A percentile compares a stretch with the other conserved stretches of the same genome.
phyloP scores from a whole-genome alignment of 1,284 basidiomycete species.

The Ceratobasidium sp. region DNA sequence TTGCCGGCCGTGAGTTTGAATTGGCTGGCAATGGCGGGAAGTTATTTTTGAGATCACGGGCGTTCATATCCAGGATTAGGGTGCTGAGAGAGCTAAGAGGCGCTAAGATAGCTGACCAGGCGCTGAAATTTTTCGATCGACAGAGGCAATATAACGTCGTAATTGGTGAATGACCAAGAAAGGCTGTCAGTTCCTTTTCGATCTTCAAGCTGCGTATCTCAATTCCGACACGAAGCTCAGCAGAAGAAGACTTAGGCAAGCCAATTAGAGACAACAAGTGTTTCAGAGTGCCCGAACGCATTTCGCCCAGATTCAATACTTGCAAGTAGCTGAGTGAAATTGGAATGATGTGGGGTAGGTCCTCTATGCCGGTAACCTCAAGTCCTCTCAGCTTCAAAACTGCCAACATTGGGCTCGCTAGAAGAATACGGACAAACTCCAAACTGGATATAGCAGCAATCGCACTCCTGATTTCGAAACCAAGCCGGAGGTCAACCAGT shows the following conservation, averaged over 20 bases:
- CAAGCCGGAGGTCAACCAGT: slow-evolving; percentile 9
- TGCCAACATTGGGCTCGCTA: neutral
- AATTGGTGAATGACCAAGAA: neutral
- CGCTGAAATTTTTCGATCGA: neutral
- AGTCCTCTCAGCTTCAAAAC: neutral
- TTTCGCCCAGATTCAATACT: neutral
- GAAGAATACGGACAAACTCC: neutral
- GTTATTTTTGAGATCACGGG: too few species aligned
- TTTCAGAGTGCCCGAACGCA: too few species aligned
- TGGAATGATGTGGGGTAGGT: too few species aligned
- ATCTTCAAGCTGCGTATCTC: neutral
- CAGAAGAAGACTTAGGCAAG: neutral
- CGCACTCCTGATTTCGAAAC: neutral
- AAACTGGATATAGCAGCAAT: neutral
- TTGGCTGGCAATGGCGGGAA: too few species aligned
- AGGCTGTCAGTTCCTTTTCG: neutral
- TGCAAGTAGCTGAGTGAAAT: neutral
- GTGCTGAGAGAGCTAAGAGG: neutral
- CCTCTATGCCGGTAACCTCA: neutral
- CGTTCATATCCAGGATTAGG: too few species aligned
- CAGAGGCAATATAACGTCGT: neutral
- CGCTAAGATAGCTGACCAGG: neutral
- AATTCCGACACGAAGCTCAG: neutral
- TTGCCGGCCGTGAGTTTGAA: too few species aligned
- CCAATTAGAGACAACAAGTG: neutral